Base-by-base conservation (phyloP, 1,139 yeast genomes). In the Suhomyces bribrorum region DNA sequence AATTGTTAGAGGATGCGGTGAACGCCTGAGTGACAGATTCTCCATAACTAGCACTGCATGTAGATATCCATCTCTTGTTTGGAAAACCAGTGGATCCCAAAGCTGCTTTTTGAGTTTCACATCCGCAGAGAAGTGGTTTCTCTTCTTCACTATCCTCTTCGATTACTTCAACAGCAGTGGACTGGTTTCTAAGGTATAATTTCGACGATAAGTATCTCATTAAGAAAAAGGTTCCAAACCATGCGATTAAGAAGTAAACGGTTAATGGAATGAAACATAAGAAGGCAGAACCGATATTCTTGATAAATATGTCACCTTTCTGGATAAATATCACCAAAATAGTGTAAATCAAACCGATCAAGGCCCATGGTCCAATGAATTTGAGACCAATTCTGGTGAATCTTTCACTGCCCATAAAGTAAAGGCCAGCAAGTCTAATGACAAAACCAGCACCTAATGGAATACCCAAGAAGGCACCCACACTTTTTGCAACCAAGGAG, bases 1-100 rank as follows among this genome's bases (percentile, higher is more conserved):
- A 63, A 44, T 79, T 78, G 52, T 79, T 79, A 5, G 81, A 73
- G 2, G 82, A 74, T 14, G 83, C 81, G 2, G 83, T 77, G 47
- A 79, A 79, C 9, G 77, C 62, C 47, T 77, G 84, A 3, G 82
- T 73, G 16, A 69, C 62, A 3, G 72, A 66, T 31, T 64, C 61
- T 7, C 61, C 50, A 51, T 76, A 79, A 31, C 50, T 54, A 5
- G 77, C 76, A 32, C 61, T 49, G 49, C 78, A 73, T 15, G 29
- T 40, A 9, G 31, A 31, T 20, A 32, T 52, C 59, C 59, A 54
- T 41, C 49, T 52, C 9, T 44, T 42, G 9, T n/a, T n/a, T n/a
- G n/a, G n/a, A n/a, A n/a, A n/a, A n/a, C n/a, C n/a, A n/a, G n/a
- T n/a, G n/a, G n/a, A n/a, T n/a, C n/a, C n/a, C n/a, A n/a, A n/a